A percentile compares a stretch with the other conserved stretches of the same genome.
phyloP scores from a whole-genome alignment of 768 basidiomycete species.

The Trametes sanguinea region DNA sequence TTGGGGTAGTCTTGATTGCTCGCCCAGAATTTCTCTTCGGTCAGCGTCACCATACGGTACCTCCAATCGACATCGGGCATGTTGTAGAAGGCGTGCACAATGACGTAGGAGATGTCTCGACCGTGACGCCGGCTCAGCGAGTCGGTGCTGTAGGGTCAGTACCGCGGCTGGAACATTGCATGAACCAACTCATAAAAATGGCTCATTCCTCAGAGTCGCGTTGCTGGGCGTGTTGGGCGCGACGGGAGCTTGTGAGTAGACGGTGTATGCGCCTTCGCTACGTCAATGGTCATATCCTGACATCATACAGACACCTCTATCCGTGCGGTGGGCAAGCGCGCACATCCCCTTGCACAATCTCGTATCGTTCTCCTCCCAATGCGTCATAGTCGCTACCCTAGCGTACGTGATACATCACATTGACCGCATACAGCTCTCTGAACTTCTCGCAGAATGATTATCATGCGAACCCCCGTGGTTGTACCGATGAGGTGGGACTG shows the following conservation, averaged over 20 bases:
- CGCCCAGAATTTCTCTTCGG: constrained; percentile 78
- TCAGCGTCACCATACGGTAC: constrained; percentile 8
- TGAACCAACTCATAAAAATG: not conserved
- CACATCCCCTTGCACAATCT: constrained; percentile 77
- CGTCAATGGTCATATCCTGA: not conserved
- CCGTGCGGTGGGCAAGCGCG: constrained; percentile 73
- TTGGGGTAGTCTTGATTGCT: constrained; percentile 81
- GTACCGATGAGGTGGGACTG: constrained; percentile 49
- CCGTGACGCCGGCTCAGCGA: constrained; percentile 39
- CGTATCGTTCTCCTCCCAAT: constrained; percentile 62
- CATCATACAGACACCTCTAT: constrained; percentile 45
- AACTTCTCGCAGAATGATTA: constrained; percentile 42
- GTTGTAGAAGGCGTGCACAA: constrained; percentile 10
- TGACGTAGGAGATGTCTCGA: not conserved
- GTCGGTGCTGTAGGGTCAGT: constrained; percentile 61
- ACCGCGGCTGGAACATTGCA: not conserved
- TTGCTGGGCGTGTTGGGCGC: constrained; percentile 67
- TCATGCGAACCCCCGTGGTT: constrained; percentile 42
- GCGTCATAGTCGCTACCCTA: constrained; percentile 43
- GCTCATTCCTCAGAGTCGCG: constrained; percentile 49
- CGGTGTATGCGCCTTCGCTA: not conserved
- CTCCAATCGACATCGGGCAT: not conserved
- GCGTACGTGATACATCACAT: constrained; percentile 24
- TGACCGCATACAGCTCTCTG: not conserved
- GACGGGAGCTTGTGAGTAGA: constrained; percentile 65